Conservation (phyloP, 2,329 filamentous ascomycete species). For the Penicillium sp. region DNA sequence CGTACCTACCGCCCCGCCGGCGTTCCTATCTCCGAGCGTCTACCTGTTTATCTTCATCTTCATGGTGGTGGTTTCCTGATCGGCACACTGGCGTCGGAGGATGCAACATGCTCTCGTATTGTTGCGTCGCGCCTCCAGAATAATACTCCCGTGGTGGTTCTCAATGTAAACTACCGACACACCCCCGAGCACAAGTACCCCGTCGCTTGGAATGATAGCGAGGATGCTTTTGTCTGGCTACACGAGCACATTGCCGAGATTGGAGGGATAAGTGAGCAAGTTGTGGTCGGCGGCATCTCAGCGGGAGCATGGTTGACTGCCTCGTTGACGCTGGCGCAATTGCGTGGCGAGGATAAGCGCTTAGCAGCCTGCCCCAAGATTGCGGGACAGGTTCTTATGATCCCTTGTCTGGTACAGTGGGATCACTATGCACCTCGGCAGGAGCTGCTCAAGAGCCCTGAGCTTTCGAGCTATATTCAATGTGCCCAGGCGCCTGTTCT, state of each 20-base stretch:
- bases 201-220: conserved; percentile 53
- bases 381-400: conserved; percentile 55
- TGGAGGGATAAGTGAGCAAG: conserved; percentile 39
- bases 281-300: conserved; percentile 54
- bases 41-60: conserved; percentile 55
- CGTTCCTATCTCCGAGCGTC: conserved; percentile 25
- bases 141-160: conserved; percentile 41
- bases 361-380: conserved; percentile 32
- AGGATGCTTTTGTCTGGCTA: conserved; percentile 59
- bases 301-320: conserved; percentile 51
- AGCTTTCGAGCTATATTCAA: conserved; percentile 48
- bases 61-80: conserved; percentile 61
- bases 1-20: conserved; percentile 50
- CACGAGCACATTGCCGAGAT: conserved; percentile 46
- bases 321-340: conserved; percentile 43
- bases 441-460: conserved; percentile 38
- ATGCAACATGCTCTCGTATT: conserved; percentile 53
- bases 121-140: conserved; percentile 36
- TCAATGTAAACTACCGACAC: conserved; percentile 62
- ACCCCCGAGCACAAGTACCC: conserved; percentile 58
- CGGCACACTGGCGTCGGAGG: conserved; percentile 57
- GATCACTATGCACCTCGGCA: conserved; percentile 39
- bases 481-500: conserved; percentile 54
- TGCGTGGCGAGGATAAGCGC: conserved; percentile 25
- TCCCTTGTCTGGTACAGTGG: conserved; percentile 47